Base-by-base conservation (phyloP, 1,284 basidiomycete species). In the Mycena sp. region DNA sequence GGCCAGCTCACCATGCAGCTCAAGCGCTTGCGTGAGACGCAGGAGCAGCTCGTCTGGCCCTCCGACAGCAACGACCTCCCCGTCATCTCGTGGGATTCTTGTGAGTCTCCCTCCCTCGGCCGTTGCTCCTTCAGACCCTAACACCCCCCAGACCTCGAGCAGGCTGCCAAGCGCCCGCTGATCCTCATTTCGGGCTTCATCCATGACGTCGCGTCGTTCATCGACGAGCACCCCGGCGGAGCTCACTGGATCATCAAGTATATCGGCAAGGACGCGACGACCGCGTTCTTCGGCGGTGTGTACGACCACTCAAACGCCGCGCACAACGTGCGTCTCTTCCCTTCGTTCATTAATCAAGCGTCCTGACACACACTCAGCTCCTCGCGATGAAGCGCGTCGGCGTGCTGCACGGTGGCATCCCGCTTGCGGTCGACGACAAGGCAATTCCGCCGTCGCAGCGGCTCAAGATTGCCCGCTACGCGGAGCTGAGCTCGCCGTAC, bases 1-100 rank as follows among this genome's bases (percentile, higher is more conserved):
- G 96, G 96, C 46, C 89, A 95, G 74, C 86, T 95, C 66, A 96
- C 94, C 26, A 97, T 98, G 95, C 85, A 96, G 76, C 83, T 98
- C 50, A 95, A 95, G 83, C 86, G 87, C 70, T 82, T 97, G 37
- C 86, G 89, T 46, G 80, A 82, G 70, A 83, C 85, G 56, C 84
- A 87, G 61, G 85, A 89, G 12, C 74, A 77, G n/a, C 78, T 94
- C 55, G 69, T 76, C 41, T 94, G 92, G 91, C 92, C 93, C 19
- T 81, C 81, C 16, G 82, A 85, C 41, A 81, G 77, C 32, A 86
- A 83, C 67, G 81, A 92, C 55, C 80, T 94, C 17, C 88, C 89
- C 5, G 81, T 94, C 46, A 83, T 94, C 66, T 84, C 80, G 52
- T 94, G 92, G 92, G 89, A 93, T 44, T 85, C 86, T 69, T 92